Conservation (phyloP, 2,329 filamentous ascomycete species). For the Aspergillus proliferans region DNA sequence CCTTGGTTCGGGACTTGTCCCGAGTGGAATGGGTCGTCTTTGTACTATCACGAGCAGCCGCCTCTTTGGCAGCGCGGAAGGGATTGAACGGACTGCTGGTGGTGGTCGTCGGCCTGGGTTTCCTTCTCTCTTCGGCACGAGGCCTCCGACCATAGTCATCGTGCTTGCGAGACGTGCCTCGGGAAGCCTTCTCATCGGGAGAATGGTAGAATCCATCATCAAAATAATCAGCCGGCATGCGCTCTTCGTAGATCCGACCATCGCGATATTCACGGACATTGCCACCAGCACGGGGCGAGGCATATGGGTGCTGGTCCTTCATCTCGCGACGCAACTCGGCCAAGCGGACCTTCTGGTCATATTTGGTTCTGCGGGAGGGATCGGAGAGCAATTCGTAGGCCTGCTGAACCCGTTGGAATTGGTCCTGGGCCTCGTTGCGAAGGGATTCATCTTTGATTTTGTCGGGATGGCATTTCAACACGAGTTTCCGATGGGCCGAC, state of each 20-base stretch:
- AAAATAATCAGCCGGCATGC: constrained; percentile 32
- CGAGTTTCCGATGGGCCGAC: constrained; percentile 74
- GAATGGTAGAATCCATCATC: constrained; percentile 32
- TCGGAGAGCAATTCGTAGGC: constrained; percentile 88
- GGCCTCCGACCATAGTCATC: constrained; percentile 26
- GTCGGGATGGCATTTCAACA: constrained; percentile 84
- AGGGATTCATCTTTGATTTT: constrained; percentile 73
- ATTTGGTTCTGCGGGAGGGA: constrained; percentile 63
- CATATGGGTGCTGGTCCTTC: constrained; percentile 28
- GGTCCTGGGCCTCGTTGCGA: constrained; percentile 72
- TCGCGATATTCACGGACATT: constrained; percentile 33
- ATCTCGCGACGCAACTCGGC: constrained; percentile 57
- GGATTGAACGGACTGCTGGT: constrained; percentile 23
- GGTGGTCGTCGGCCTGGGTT: constrained; percentile 7
- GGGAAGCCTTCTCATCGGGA: constrained; percentile 29
- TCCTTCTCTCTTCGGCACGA: constrained; percentile 32
- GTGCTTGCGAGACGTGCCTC: constrained; percentile 33
- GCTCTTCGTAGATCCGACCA: constrained; percentile 40
- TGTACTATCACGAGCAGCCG: constrained; percentile 20
- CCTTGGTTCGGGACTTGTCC: constrained; percentile 37
- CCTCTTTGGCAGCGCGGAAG: constrained; percentile 26
- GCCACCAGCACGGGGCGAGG: constrained; percentile 15
- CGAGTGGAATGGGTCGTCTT: constrained; percentile 29
- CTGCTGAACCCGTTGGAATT: constrained; percentile 88
- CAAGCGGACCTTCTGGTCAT: constrained; percentile 69